Conservation (phyloP, 2,329 filamentous ascomycete genomes). For the Neospermospora avenae region DNA sequence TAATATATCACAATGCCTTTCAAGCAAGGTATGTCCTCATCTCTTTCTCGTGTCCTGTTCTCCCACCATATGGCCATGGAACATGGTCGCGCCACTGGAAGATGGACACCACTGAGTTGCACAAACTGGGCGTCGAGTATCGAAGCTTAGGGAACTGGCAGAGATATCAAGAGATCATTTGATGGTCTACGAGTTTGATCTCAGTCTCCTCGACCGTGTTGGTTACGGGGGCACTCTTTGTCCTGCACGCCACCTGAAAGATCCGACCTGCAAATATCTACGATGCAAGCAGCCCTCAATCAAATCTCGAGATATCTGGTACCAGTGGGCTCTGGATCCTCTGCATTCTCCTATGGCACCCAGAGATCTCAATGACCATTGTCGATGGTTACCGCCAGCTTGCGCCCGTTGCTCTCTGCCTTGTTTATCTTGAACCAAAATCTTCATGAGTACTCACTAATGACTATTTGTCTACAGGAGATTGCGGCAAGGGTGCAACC, state of each 20-base stretch:
- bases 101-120: slow-evolving; percentile 19
- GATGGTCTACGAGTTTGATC: not conserved
- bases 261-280: slow-evolving; percentile 1
- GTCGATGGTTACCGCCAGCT: slow-evolving; percentile 9
- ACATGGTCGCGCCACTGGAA: slow-evolving; percentile 25
- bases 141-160: not conserved
- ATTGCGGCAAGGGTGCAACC: slow-evolving; percentile 93
- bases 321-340: not conserved
- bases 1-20: slow-evolving; percentile 39
- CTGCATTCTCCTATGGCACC: not conserved
- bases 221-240: slow-evolving; percentile 8
- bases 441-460: slow-evolving; percentile 31
- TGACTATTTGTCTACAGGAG: slow-evolving; percentile 56
- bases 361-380: not conserved
- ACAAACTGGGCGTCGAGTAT: not conserved
- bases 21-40: slow-evolving; percentile 38
- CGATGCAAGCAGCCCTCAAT: slow-evolving; percentile 9
- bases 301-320: slow-evolving; percentile 1
- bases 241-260: slow-evolving; percentile 9
- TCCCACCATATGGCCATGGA: not conserved
- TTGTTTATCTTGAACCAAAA: not conserved
- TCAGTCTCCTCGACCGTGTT: slow-evolving; percentile 4
- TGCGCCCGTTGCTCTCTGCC: slow-evolving; percentile 14
- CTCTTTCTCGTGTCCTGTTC: not conserved
- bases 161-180: not conserved